Evolutionary conservation across 208 protist genomes (phyloP), one percentile per base, ranked within the genome.

Genomic region (Trypanosomatidae sp.): DNA sequence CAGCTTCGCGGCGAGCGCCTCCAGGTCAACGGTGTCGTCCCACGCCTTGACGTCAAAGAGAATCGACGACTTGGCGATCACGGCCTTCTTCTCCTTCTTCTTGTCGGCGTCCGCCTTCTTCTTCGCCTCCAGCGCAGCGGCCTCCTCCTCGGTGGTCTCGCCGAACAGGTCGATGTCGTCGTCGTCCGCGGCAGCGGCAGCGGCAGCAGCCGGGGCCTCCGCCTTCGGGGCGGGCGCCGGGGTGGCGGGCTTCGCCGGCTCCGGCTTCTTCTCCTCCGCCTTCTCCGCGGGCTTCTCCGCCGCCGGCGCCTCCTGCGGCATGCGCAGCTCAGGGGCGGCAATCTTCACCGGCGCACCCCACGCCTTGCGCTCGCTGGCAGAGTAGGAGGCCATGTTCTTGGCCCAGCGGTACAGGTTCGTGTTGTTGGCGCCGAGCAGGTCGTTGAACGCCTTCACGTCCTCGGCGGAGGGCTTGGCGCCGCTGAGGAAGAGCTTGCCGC

Each of bases 31-130:
- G 58, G 85, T 91, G 83, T 98, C 96, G 67, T 98, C 96, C 93
- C 94, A 98, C 73, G 93, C 89, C 84, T 98, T 98, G 70, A 98
- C 84, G 81, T 98, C 93, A 41, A 98, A 86, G 17, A 98, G 76
- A 68, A 98, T 94, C 46, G 87, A 93, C 44, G 93, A 96, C 86
- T 97, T 97, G 66, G 93, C 91, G 49, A 95, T 87, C 66, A 91
- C 83, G 10, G 59, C 87, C 86, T 90, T 88, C 87, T 95, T 95
- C 66, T 66, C 83, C 82, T 89, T 92, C 85, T 97, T 95, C 67
- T 84, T 84, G 33, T 89, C 89, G 17, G 88, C 90, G 70, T 95
- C 90, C n/a, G n/a, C n/a, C 80, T 88, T 87, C 64, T 93, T 95
- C 91, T 95, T 95, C 28, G 87, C 88, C 71, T 92, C 90, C 49